Percentiles rank a stretch among this genome's conserved stretches.
These are phyloP conservation scores for Ophiobolus disseminans DNA, from an alignment of 2,329 filamentous ascomycete species.

Conservation along the genomic window DNA sequence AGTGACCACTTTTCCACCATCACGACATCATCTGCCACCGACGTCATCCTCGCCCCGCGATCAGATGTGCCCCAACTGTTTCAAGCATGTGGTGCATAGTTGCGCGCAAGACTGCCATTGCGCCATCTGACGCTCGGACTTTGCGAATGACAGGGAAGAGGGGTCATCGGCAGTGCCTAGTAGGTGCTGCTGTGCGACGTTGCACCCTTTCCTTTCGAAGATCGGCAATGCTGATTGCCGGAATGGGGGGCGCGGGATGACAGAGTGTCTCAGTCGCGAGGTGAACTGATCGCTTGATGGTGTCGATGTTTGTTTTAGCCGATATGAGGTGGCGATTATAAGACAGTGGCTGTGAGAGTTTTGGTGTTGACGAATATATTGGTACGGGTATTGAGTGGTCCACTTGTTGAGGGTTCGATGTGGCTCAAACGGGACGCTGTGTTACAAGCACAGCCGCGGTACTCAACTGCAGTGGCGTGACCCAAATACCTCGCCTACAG, in stretches of 20 bases:
- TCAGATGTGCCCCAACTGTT: slow-evolving; percentile 9
- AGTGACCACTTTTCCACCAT: too few species aligned
- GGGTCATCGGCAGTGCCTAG: slow-evolving; percentile 26
- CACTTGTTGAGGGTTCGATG: too few species aligned
- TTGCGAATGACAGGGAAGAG: slow-evolving; percentile 1
- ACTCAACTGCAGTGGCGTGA: slow-evolving; percentile 23
- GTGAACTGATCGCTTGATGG: too few species aligned
- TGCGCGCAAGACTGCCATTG: slow-evolving; percentile 7
- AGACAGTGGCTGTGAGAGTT: slow-evolving; percentile 1
- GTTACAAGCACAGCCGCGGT: slow-evolving; percentile 23
- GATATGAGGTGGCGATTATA: too few species aligned
- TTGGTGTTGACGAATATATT: not conserved
- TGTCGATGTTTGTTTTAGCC: not conserved
- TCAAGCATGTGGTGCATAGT: slow-evolving; percentile 9
- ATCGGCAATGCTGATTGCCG: slow-evolving; percentile 21
- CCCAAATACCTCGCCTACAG: slow-evolving; percentile 17
- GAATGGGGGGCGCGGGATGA: slow-evolving; percentile 13
- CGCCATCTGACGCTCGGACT: slow-evolving; percentile 13
- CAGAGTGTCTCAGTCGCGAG: slow-evolving; percentile 18
- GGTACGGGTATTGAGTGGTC: too few species aligned
- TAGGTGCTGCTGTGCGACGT: slow-evolving; percentile 34
- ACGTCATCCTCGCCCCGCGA: slow-evolving; percentile 14
- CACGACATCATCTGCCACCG: slow-evolving; percentile 14
- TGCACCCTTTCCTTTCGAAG: slow-evolving; percentile 24
- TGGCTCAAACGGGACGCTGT: slow-evolving; percentile 9